These are phyloP conservation scores for Cyclotella sp. DNA, from an alignment of 108 stramenopile genomes.

Conservation along the genomic window DNA sequence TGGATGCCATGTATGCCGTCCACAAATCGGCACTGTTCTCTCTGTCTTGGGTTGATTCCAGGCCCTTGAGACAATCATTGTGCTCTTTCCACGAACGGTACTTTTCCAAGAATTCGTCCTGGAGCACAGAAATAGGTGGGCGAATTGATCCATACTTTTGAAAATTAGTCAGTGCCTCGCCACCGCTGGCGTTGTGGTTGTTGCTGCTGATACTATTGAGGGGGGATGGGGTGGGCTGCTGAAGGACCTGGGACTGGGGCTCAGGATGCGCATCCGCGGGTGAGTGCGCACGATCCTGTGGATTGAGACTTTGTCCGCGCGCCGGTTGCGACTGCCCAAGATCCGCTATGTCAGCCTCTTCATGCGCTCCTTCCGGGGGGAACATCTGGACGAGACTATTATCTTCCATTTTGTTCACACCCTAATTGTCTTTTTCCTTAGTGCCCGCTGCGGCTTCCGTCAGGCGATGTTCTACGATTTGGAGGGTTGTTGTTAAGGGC, in stretches of 20 bases:
- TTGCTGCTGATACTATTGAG: background rate
- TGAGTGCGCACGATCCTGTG: background rate
- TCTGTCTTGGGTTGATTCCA: conserved; percentile 4
- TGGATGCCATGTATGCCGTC: conserved; percentile 14
- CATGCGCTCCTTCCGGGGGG: no score
- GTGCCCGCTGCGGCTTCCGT: no score
- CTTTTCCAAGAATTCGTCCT: conserved; percentile 44
- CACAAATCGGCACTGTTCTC: conserved; percentile 1
- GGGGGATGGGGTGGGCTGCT: background rate
- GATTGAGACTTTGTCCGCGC: background rate
- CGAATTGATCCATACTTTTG: conserved; percentile 42
- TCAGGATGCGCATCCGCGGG: background rate
- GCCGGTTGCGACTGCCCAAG: background rate
- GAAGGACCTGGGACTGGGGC: background rate
- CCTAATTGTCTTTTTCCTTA: no score
- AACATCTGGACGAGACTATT: no score
- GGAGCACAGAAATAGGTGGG: conserved; percentile 36
- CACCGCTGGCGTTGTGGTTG: background rate
- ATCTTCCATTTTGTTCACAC: no score
- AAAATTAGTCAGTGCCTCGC: conserved; percentile 26
- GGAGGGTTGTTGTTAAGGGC: no score
- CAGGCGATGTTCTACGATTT: no score
- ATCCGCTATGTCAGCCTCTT: background rate
- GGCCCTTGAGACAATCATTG: conserved; percentile 19
- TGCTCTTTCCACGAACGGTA: conserved; percentile 50